Base-by-base conservation (phyloP, 2,329 filamentous ascomycete species). In the Coniochaeta prunicola region DNA sequence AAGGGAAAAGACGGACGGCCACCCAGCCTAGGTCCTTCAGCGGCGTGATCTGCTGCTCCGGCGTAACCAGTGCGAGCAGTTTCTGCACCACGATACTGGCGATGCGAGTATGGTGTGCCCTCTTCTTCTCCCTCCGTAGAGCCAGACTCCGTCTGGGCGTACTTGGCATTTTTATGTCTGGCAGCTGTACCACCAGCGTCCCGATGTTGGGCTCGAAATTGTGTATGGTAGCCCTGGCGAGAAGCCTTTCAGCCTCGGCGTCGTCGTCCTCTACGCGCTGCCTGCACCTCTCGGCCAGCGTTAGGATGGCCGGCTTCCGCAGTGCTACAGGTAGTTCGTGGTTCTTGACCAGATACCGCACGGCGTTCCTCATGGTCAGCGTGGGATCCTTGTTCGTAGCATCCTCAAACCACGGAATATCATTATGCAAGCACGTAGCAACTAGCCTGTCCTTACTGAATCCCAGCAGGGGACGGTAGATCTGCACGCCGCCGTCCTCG, bases 351-450 rank as follows among this genome's bases (percentile, higher is more conserved):
- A 96, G 70, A 69, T 88, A 76, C 33, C 93, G 84, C 38, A 97
- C 78, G 0, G 93, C 86, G 67, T 99, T 99, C 38, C 94, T 84
- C 50, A 80, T 74, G 0, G 94, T 96, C 60, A 96, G 74, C 0
- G 87, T 91, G 9, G 78, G 80, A 66, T 97, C 89, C 17, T 78
- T 72, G 68, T 99, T 99, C 1, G 92, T 97, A 45, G 78, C 75
- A 69, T 99, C 94, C 69, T 94, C 90, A 62, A 91, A 90, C 89
- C 91, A 97, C 0, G 76, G 74, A 10, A 96, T 74, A 0, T 78
- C 73, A 63, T 86, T 81, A n/a, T 81, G 77, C 61, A 86, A 71
- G 67, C 93, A 97, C 0, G 90, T 92, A 1, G 85, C 83, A 48
- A 88, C 79, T n/a, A 97, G 78, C 36, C 87, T 78, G 56, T 84